These are phyloP conservation scores for Iris macrosiphon DNA, from an alignment of 106 monocot genomes.

Conservation along the genomic window DNA sequence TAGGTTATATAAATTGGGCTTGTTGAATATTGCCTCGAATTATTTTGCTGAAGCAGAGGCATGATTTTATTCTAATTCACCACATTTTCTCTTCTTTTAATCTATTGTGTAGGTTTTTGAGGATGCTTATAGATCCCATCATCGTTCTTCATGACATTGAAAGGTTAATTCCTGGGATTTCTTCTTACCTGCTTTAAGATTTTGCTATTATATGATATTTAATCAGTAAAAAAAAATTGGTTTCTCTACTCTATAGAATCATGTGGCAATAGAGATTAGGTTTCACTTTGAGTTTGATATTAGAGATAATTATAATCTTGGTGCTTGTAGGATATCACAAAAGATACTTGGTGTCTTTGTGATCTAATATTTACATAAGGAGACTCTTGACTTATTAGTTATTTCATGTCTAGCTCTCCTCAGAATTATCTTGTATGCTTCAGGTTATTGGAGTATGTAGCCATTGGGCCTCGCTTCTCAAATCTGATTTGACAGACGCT, in stretches of 20 bases:
- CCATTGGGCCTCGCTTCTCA: slow-evolving; percentile 95
- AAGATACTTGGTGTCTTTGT: too few species aligned
- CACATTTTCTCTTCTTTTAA: not conserved
- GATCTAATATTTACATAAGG: too few species aligned
- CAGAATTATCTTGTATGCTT: too few species aligned
- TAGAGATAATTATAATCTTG: too few species aligned
- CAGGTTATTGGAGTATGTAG: slow-evolving; percentile 92
- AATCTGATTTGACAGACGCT: slow-evolving; percentile 86
- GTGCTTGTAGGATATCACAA: too few species aligned
- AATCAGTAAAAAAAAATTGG: too few species aligned
- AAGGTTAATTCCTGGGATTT: slow-evolving; percentile 39
- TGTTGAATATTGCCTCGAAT: not conserved
- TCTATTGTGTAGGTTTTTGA: slow-evolving; percentile 74
- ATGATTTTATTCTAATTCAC: not conserved
- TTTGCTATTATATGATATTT: too few species aligned
- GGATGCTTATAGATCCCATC: slow-evolving; percentile 97
- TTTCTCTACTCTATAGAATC: too few species aligned
- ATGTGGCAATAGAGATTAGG: too few species aligned
- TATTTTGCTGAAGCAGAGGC: not conserved
- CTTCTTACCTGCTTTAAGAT: too few species aligned
- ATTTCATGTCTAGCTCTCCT: too few species aligned
- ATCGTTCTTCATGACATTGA: slow-evolving; percentile 97
- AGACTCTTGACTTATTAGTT: not conserved
- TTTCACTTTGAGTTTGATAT: too few species aligned
- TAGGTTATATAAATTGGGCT: not conserved